Evolutionary conservation across 371 early-diverging fungal species (phyloP).

Genomic region (Capillidium rhysosporum): DNA sequence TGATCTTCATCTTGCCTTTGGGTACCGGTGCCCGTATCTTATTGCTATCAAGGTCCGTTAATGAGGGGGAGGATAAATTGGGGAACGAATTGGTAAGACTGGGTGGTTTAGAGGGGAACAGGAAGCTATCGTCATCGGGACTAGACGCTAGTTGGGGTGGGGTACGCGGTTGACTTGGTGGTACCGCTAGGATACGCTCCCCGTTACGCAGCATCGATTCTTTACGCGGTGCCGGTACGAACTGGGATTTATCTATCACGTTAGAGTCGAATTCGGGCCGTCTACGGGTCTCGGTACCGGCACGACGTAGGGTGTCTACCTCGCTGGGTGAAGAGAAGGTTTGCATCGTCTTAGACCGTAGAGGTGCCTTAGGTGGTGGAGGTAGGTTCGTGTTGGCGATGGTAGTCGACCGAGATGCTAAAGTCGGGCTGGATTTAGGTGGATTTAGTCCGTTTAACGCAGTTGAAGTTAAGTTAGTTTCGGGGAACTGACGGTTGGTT

Average conservation of each 20-base stretch:
- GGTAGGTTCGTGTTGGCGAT: neutral
- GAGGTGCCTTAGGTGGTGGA: neutral
- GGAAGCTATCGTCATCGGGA: neutral
- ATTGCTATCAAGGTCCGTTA: neutral
- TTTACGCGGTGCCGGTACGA: neutral
- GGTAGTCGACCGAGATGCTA: neutral
- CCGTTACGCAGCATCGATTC: neutral
- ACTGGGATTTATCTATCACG: neutral
- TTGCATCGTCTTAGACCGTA: neutral
- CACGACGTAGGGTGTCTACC: neutral
- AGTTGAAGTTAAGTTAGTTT: neutral
- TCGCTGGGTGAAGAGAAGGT: neutral
- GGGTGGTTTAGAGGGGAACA: neutral
- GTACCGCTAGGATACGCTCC: neutral
- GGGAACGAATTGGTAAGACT: neutral
- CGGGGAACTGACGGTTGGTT: neutral
- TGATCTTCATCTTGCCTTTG: conserved; percentile 37
- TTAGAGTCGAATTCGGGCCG: neutral
- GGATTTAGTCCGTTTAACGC: neutral
- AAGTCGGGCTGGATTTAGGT: neutral
- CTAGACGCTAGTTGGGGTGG: neutral
- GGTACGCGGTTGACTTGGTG: neutral
- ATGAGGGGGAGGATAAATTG: neutral
- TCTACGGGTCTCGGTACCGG: neutral
- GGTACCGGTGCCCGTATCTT: neutral